phyloP scores from a whole-genome alignment of 129 eudicot genomes.

The Ambrosia artemisiifolia region DNA sequence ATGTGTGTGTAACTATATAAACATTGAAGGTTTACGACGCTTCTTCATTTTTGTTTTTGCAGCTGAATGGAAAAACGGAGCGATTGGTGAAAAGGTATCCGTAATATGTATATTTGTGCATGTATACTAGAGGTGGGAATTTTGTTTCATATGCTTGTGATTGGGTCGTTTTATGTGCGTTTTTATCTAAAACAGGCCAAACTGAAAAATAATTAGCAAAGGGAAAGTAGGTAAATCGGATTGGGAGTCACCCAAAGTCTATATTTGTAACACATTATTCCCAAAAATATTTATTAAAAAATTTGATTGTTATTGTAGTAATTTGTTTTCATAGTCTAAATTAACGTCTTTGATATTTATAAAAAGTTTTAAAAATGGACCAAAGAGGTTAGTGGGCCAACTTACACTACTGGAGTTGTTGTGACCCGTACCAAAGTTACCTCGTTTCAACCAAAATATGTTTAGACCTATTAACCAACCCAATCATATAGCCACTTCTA shows the following conservation, averaged over 20 bases:
- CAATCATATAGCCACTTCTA: background rate
- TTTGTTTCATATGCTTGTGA: background rate
- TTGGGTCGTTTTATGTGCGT: background rate
- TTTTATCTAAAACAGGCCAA: slow-evolving; percentile 5
- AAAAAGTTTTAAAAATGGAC: background rate
- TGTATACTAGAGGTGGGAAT: background rate
- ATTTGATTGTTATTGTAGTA: background rate
- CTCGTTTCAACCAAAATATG: background rate
- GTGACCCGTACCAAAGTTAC: background rate
- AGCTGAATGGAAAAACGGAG: slow-evolving; percentile 70
- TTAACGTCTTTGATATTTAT: background rate
- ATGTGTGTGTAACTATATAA: background rate
- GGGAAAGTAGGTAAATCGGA: background rate
- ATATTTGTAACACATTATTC: background rate
- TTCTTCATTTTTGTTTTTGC: slow-evolving; percentile 12
- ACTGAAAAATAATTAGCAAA: background rate
- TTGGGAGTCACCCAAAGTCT: background rate
- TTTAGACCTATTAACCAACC: background rate
- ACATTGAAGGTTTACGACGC: slow-evolving; percentile 9
- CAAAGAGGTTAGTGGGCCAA: background rate
- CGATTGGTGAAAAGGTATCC: slow-evolving; percentile 64
- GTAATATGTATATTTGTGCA: slow-evolving; percentile 4
- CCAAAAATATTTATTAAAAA: background rate
- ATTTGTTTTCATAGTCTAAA: background rate
- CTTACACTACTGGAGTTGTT: background rate